phyloP scores from a whole-genome alignment of 805 yeast species.

The Yarrowia deformans region DNA sequence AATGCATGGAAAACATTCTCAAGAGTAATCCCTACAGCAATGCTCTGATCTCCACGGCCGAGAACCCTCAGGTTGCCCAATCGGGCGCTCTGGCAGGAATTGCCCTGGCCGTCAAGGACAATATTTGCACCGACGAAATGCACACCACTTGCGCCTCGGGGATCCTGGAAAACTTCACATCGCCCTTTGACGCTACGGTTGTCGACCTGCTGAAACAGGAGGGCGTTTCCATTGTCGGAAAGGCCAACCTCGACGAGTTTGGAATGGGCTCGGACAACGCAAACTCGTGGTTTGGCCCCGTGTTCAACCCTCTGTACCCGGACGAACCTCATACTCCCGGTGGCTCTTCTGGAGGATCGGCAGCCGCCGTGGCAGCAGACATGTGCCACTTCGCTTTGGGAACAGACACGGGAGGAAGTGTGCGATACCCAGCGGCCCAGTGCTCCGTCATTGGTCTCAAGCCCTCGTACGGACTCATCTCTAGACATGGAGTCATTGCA shows the following conservation, averaged over 20 bases:
- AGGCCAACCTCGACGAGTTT: slow-evolving; percentile 93
- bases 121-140: slow-evolving; percentile 68
- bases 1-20: slow-evolving; percentile 46
- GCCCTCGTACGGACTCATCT: slow-evolving; percentile 90
- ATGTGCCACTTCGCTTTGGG: slow-evolving; percentile 81
- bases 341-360: slow-evolving; percentile 96
- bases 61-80: slow-evolving; percentile 19
- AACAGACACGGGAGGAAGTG: slow-evolving; percentile 97
- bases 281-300: slow-evolving; percentile 49
- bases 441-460: slow-evolving; percentile 87
- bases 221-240: slow-evolving; percentile 69
- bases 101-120: slow-evolving; percentile 74
- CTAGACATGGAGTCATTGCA: slow-evolving; percentile 90
- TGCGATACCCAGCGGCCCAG: slow-evolving; percentile 89
- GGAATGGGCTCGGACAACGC: slow-evolving; percentile 81
- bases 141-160: slow-evolving; percentile 84
- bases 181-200: slow-evolving; percentile 87
- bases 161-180: slow-evolving; percentile 62
- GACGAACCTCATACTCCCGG: slow-evolving; percentile 64
- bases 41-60: slow-evolving; percentile 47
- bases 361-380: slow-evolving; percentile 84
- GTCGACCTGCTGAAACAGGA: slow-evolving; percentile 59
- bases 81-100: slow-evolving; percentile 47
- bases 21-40: slow-evolving; percentile 46
- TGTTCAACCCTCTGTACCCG: slow-evolving; percentile 55